Evolutionary conservation across 371 early-diverging fungal species (phyloP).

Genomic region (Amoeboradix gromovi): DNA sequence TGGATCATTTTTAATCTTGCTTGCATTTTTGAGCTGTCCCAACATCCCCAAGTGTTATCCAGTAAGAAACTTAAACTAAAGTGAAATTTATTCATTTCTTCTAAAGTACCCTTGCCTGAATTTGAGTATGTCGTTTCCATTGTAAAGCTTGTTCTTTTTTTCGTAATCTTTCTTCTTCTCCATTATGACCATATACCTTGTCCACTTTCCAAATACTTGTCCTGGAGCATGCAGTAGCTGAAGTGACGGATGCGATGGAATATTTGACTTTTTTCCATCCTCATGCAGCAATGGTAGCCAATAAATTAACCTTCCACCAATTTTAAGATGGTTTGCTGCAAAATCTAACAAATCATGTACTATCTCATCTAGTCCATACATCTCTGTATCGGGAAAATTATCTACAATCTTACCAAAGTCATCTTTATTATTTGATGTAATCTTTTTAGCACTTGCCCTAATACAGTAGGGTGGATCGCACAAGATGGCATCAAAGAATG

Average conservation of each 20-base stretch:
- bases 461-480: slow-evolving; percentile 84
- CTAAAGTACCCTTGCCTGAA: background rate
- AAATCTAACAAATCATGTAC: slow-evolving; percentile 50
- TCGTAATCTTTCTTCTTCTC: background rate
- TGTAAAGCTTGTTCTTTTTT: background rate
- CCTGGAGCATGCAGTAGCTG: background rate
- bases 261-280: background rate
- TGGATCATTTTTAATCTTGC: background rate
- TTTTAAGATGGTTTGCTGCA: slow-evolving; percentile 38
- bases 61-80: background rate
- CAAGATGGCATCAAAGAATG: slow-evolving; percentile 23
- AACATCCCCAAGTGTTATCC: background rate
- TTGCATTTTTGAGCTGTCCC: too few relatives aligned
- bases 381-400: slow-evolving; percentile 50
- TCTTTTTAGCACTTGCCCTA: slow-evolving; percentile 74
- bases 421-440: slow-evolving; percentile 20
- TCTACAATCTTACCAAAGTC: background rate
- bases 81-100: background rate
- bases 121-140: background rate
- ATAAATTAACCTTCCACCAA: slow-evolving; percentile 70
- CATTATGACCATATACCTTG: background rate
- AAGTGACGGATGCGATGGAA: background rate
- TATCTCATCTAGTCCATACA: slow-evolving; percentile 75
- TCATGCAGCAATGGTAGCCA: slow-evolving; percentile 64
- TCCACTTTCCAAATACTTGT: background rate